Base-by-base conservation (phyloP, 2,329 filamentous ascomycete genomes). In the Grosmannia penicillata region DNA sequence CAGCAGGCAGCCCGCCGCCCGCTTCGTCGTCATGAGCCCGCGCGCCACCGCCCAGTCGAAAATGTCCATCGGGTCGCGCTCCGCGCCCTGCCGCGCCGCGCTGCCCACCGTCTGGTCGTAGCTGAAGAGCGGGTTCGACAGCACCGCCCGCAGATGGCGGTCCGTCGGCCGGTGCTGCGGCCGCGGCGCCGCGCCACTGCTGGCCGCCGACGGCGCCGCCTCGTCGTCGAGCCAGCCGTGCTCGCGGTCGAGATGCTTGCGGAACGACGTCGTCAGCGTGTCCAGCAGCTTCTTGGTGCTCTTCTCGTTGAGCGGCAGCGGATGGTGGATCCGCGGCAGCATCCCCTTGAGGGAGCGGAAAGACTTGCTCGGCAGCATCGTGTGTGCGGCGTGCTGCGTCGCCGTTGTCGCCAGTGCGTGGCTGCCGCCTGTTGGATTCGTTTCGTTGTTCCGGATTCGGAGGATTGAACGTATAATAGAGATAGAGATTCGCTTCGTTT, bases 181-280 rank as follows among this genome's bases (percentile, higher is more conserved):
- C 19, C 6, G 18, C 14, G 28, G 15, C 9, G 7, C 3, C 7
- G 17, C 2, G 8, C 11, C 30, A 6, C 18, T 10, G 11, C 9
- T n/a, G 2, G 30, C 18, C 10, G 15, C 2, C 4, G 23, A 3
- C 22, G n/a, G 2, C n/a, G 5, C 43, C 9, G 45, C 44, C 8
- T 59, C 50, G 13, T 56, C 51, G 14, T 54, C 45, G 23, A 58
- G 49, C 49, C 56, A 63, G 43, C 70, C 70, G 48, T 75, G 67
- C 49, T 75, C 70, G 31, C 56, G 60, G 47, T 75, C 70, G n/a
- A 76, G 65, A 23, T 72, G 66, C 39, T 62, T 62, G 37, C 71
- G 64, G 50, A 76, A 76, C 3, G 70, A 74, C 6, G 59, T 54
- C 36, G 72, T 75, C 37, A 76, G 60, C 25, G 63, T 61, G 38